Percentiles rank a stretch among this genome's conserved stretches.
These are phyloP conservation scores for Tolypocladium paradoxum DNA, from an alignment of 2,329 filamentous ascomycete species.

Conservation along the genomic window DNA sequence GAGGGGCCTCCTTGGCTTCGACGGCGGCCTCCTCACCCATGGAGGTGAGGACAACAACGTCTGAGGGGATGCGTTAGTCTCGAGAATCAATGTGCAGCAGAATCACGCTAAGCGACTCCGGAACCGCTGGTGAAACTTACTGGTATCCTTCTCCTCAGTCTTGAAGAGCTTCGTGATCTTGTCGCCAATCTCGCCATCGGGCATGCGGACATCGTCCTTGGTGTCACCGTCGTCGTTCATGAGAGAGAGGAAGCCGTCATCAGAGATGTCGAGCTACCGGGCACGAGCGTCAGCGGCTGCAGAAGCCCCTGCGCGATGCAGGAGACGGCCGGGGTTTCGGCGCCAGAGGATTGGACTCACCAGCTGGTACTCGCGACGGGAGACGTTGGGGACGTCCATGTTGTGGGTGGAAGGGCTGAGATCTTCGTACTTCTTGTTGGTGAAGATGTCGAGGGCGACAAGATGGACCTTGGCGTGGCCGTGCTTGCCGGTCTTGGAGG, in stretches of 20 bases:
- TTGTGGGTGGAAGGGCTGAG: constrained; percentile 95
- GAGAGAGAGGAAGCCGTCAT: constrained; percentile 90
- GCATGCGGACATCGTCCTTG: constrained; percentile 93
- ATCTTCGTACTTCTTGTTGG: constrained; percentile 98
- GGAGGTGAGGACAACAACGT: constrained; percentile 83
- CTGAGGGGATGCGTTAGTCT: constrained; percentile 34
- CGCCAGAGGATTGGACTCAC: constrained; percentile 47
- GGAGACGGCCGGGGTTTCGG: constrained; percentile 9
- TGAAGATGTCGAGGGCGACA: constrained; percentile 98
- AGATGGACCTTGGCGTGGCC: constrained; percentile 99
- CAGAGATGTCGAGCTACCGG: constrained; percentile 76
- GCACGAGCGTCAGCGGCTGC: constrained; percentile 1
- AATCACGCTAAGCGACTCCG: too few relatives aligned
- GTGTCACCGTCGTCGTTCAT: constrained; percentile 77
- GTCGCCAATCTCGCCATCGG: constrained; percentile 78
- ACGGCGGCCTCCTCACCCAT: constrained; percentile 94
- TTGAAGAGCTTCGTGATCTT: constrained; percentile 76
- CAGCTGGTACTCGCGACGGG: constrained; percentile 83
- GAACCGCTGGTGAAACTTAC: constrained; percentile 45
- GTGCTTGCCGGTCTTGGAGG: constrained; percentile 99
- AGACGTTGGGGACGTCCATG: constrained; percentile 96
- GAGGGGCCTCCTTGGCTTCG: constrained; percentile 86
- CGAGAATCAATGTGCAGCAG: not conserved
- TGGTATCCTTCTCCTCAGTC: constrained; percentile 81
- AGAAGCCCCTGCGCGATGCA: not conserved